phyloP scores from a whole-genome alignment of 2,329 filamentous ascomycete species.

The Ceratocystis destructans region DNA sequence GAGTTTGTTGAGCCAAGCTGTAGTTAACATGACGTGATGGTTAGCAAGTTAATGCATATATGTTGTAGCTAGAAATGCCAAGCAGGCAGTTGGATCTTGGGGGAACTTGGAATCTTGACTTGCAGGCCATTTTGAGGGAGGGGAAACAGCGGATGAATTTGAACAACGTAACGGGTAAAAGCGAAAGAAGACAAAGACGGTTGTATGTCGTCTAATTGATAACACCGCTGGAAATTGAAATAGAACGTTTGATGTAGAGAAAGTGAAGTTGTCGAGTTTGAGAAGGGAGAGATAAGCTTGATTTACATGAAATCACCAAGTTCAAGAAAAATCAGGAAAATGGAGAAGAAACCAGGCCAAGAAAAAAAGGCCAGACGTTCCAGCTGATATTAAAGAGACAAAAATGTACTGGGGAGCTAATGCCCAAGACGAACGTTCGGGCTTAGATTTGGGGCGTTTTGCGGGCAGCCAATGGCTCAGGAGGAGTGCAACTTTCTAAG shows the following conservation, averaged over 20 bases:
- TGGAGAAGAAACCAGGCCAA: background rate
- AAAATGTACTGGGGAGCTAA: slow-evolving; percentile 14
- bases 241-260: background rate
- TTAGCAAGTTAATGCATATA: slow-evolving; percentile 11
- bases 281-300: background rate
- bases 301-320: background rate
- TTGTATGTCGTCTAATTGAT: background rate
- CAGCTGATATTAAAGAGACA: slow-evolving; percentile 13
- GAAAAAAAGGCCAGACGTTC: slow-evolving; percentile 8
- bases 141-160: background rate
- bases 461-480: slow-evolving; percentile 8
- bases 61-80: background rate
- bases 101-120: slow-evolving; percentile 22
- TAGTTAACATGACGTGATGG: slow-evolving; percentile 15
- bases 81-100: too few relatives aligned
- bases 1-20: slow-evolving; percentile 63
- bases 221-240: background rate
- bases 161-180: background rate
- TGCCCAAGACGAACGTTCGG: slow-evolving; percentile 11
- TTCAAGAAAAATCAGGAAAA: background rate
- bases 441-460: background rate
- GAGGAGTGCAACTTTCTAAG: background rate
- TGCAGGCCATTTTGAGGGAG: slow-evolving; percentile 29
- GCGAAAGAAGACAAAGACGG: background rate
- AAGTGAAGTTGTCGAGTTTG: slow-evolving; percentile 5